A percentile compares a stretch with the other conserved stretches of the same genome.
Evolutionary conservation across 345 rosid species (phyloP).

Genomic region (Salix viminalis): DNA sequence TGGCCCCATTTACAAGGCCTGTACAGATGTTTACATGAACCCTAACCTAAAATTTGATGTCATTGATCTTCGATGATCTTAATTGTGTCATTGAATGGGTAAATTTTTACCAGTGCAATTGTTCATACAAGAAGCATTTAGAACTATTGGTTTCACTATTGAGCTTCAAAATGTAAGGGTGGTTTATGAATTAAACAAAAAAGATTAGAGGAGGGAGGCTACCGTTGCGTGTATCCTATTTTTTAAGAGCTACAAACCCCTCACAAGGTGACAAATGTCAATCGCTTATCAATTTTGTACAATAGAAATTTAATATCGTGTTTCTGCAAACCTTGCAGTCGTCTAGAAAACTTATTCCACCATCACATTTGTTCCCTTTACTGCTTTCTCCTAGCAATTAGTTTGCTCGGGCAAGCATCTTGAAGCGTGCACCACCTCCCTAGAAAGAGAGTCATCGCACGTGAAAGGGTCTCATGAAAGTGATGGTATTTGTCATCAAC

Average conservation of each 20-base stretch:
- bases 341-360: too few species aligned
- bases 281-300: too few species aligned
- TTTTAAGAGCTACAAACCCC: neutral
- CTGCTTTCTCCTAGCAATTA: neutral
- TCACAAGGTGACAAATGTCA: neutral
- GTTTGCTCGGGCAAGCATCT: neutral
- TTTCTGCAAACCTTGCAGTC: too few species aligned
- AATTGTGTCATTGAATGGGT: neutral
- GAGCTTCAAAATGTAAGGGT: neutral
- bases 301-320: neutral
- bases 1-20: constrained; percentile 75
- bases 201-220: neutral
- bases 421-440: neutral
- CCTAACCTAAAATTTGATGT: constrained; percentile 71
- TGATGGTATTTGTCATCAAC: neutral
- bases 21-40: constrained; percentile 88
- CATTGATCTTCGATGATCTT: constrained; percentile 74
- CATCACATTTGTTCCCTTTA: neutral
- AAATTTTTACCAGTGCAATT: constrained; percentile 6
- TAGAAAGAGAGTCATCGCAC: neutral
- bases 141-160: neutral
- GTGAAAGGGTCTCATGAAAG: neutral
- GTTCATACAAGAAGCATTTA: constrained; percentile 14
- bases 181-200: neutral
- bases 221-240: neutral